Evolutionary conservation across 139 green algal species (phyloP).

Genomic region (Auxenochlorella protothecoides): DNA sequence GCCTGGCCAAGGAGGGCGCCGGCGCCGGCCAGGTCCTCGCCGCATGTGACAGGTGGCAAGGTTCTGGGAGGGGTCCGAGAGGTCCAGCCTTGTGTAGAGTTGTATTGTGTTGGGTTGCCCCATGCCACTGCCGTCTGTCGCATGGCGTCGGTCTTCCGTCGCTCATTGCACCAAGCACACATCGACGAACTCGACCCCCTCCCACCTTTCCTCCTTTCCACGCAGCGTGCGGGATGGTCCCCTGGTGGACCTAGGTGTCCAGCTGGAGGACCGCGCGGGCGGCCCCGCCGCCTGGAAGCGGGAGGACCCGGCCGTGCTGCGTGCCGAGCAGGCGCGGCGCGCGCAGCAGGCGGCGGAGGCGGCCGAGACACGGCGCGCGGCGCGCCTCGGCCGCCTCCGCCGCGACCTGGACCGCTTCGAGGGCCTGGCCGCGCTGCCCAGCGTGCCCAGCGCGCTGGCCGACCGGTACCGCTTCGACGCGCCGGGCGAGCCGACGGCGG

Average conservation of each 20-base stretch:
- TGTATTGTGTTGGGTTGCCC: no score
- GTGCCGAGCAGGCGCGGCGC: conserved; percentile 28
- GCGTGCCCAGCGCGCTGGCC: conserved; percentile 28
- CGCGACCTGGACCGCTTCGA: conserved; percentile 58
- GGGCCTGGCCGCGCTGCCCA: conserved; percentile 39
- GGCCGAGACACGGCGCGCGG: no score
- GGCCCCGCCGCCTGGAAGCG: conserved; percentile 81
- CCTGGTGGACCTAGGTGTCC: conserved; percentile 79
- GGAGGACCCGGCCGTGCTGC: conserved; percentile 75
- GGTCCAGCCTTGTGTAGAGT: no score
- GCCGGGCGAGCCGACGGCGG: conserved; percentile 62
- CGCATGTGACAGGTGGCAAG: background rate
- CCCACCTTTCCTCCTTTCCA: background rate
- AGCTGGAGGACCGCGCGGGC: conserved; percentile 79
- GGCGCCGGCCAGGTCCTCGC: background rate
- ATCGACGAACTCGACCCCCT: no score
- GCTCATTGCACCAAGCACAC: no score
- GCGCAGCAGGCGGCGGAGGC: conserved; percentile 14
- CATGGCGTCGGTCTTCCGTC: no score
- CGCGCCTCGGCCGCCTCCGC: background rate
- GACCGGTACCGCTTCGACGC: conserved; percentile 64
- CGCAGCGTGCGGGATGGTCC: conserved; percentile 67
- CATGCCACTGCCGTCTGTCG: no score
- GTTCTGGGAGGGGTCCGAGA: no score
- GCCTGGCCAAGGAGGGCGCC: background rate